Evolutionary conservation across 371 early-diverging fungal genomes (phyloP), one percentile per base, ranked within the genome.

Genomic region (Mortierella sp.): DNA sequence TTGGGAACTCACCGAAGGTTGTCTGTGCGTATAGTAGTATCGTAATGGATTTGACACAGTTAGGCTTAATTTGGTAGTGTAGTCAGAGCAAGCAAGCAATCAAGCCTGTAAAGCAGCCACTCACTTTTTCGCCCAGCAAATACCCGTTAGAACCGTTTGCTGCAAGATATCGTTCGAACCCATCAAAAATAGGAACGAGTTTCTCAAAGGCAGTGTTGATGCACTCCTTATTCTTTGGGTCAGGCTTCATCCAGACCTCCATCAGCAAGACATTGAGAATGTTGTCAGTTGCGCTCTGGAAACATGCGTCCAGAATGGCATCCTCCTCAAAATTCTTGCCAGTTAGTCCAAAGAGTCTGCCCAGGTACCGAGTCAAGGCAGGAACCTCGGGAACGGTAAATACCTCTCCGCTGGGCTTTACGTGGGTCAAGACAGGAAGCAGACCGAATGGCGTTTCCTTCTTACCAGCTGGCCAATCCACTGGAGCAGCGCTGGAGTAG

Each of bases 71-170:
- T 3, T 1, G n/a, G 9, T 9, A 58, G 13, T 24, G 4, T 13
- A 58, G 1, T 24, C n/a, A 58, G 7, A 58, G 24, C n/a, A 5
- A 53, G 53, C 10, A 24, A 45, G 33, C 24, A 16, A 53, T 11
- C 10, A 24, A 45, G 33, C 24, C 15, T 16, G 40, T 24, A 0
- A 59, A n/a, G 55, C 36, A 36, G 6, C 7, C 36, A 36, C 36
- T 36, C 69, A 78, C 79, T 64, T 75, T 74, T 38, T 70, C 62
- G 16, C 61, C 55, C 32, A 80, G 21, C n/a, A 80, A 58, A 22
- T 74, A 80, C 3, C 81, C 81, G 24, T 80, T 80, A 15, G 75
- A 75, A 1, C 81, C 81, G 28, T 80, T 80, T 65, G 67, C 64
- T 38, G 62, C 71, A 24, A 80, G 58, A 43, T 65, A 75, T 1